Base-by-base conservation (phyloP, 768 basidiomycete genomes). In the Gymnopilus dilepis region DNA sequence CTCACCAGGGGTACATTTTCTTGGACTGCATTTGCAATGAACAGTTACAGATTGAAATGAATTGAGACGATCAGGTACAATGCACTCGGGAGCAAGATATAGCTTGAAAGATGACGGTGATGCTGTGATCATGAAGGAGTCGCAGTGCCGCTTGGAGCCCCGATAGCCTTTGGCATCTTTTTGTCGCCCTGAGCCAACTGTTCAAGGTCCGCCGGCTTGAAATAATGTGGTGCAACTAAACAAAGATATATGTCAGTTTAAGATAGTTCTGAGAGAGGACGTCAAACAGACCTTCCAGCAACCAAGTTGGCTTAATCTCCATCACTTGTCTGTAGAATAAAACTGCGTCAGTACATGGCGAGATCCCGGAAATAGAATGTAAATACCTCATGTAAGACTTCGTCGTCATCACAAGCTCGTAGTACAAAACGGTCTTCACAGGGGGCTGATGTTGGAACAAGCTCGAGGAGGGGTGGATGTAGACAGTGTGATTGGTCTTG, bases 241-340 rank as follows among this genome's bases (percentile, higher is more conserved):
- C 3, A 50, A 59, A 59, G 26, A 59, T 59, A 48, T 21, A 61
- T n/a, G 13, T 41, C n/a, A 50, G 34, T 33, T 34, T 4, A 26
- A n/a, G 21, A 3, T n/a, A 43, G 26, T 41, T 19, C 28, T 6
- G 26, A 43, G 6, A 17, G 6, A 33, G 5, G n/a, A 24, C 31
- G 11, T 11, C 21, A 41, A 19, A 78, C 86, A 58, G 58, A 89
- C 92, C 91, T 83, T 98, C 97, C 42, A 97, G 74, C 31, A 98
- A 74, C 97, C 97, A 99, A 24, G 86, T 72, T 4, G 97, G 93
- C 73, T 99, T 98, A 72, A 99, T 98, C 69, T 99, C 97, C 95
- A 99, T 98, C 38, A 95, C 84, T 82, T 98, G 96, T 63, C 93
- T 90, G 65, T 41, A 60, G 34, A 45, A 12, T 24, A 43, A 58